Conservation (phyloP, 306 rosid species). For the barrel medic (Medicago truncatula) region MtrunA17r5.0-ANR NC_053045.1:60269001-60269500, state of each 20-base stretch:
- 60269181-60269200: constrained; percentile 84
- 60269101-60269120: constrained; percentile 91
- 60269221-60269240: constrained; percentile 65
- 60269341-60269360: constrained; percentile 93
- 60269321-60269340: constrained; percentile 91
- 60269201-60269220: constrained; percentile 59
- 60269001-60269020: constrained; percentile 56
- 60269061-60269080: constrained; percentile 78
- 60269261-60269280: constrained; percentile 85
- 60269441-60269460: constrained; percentile 65
- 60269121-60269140: constrained; percentile 83
- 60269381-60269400: constrained; percentile 62
- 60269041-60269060: constrained; percentile 58
- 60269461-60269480: constrained; percentile 63
- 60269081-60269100: constrained; percentile 88
- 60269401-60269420: constrained; percentile 66
- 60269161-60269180: constrained; percentile 81
- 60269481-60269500: constrained; percentile 61
- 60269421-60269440: constrained; percentile 86
- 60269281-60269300: constrained; percentile 82
- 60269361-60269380: constrained; percentile 81
- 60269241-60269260: constrained; percentile 61
- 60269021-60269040: constrained; percentile 46
- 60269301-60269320: constrained; percentile 78
- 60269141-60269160: constrained; percentile 95